These are phyloP conservation scores for Pontederia paniculata DNA, from an alignment of 176 grass and related monocot genomes.

Conservation along the genomic window DNA sequence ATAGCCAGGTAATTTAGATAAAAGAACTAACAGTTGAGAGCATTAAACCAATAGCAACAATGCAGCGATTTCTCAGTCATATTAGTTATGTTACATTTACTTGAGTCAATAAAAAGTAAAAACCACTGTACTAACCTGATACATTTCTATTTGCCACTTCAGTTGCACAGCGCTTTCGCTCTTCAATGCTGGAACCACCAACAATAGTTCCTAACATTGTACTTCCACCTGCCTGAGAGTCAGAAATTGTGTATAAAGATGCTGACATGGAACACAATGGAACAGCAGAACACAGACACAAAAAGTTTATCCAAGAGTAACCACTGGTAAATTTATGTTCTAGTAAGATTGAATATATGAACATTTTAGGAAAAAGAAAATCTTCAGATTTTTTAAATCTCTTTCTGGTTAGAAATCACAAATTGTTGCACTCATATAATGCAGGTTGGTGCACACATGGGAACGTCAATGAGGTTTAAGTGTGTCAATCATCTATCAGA, in stretches of 20 bases:
- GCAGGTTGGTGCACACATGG: too few species aligned
- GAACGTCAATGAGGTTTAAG: too few species aligned
- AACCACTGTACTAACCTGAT: slow-evolving; percentile 46
- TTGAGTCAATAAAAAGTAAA: neutral
- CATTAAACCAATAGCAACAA: too few species aligned
- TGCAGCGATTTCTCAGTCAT: too few species aligned
- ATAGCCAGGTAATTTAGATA: too few species aligned
- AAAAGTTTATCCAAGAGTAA: neutral
- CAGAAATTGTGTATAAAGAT: neutral
- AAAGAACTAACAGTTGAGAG: too few species aligned
- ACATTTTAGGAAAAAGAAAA: too few species aligned
- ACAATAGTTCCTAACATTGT: slow-evolving; percentile 69
- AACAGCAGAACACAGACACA: neutral
- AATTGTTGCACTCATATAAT: neutral
- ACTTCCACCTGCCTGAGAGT: slow-evolving; percentile 52
- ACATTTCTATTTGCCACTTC: slow-evolving; percentile 74
- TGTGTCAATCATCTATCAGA: too few species aligned
- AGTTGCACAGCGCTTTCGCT: slow-evolving; percentile 60
- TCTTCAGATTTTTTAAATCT: too few species aligned
- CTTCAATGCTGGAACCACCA: slow-evolving; percentile 63
- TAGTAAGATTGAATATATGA: too few species aligned
- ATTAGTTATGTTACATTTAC: neutral
- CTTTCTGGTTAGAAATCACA: neutral
- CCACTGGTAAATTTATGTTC: too few species aligned
- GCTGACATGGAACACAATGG: neutral